phyloP scores from a whole-genome alignment of 108 stramenopile species.

The Cylindrotheca closterium region DNA sequence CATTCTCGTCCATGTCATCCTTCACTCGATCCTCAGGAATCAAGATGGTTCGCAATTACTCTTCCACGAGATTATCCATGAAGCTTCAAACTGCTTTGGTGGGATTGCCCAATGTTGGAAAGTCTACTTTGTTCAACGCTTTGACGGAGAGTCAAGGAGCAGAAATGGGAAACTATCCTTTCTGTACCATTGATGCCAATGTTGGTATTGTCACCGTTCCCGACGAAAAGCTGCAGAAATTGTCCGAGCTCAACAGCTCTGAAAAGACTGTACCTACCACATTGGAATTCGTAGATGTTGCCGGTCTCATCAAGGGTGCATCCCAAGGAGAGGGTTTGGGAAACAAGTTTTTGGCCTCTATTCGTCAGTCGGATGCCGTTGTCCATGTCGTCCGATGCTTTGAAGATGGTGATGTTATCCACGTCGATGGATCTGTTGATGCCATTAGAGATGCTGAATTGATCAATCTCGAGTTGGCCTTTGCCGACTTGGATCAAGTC shows the following conservation, averaged over 20 bases:
- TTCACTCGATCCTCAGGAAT: conserved; percentile 11
- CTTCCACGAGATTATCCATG: conserved; percentile 54
- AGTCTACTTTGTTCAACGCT: conserved; percentile 97
- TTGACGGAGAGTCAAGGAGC: conserved; percentile 93
- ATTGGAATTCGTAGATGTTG: conserved; percentile 98
- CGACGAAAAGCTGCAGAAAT: conserved; percentile 73
- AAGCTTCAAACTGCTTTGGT: conserved; percentile 94
- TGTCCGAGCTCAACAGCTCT: conserved; percentile 82
- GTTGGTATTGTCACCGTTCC: conserved; percentile 95
- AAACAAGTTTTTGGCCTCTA: conserved; percentile 98
- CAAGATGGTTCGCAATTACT: conserved; percentile 27
- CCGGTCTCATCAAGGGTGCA: conserved; percentile 98
- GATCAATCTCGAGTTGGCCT: conserved; percentile 94
- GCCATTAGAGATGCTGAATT: conserved; percentile 96
- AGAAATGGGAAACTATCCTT: conserved; percentile 63
- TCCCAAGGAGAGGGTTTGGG: conserved; percentile 96
- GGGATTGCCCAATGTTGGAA: conserved; percentile 97
- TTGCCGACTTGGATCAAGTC: conserved; percentile 96
- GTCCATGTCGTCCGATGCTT: conserved; percentile 93
- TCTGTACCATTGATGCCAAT: conserved; percentile 90
- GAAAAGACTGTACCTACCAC: conserved; percentile 86
- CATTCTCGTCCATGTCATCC: conserved; percentile 23
- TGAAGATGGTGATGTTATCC: conserved; percentile 97
- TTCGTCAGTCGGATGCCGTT: conserved; percentile 85
- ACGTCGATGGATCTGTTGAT: conserved; percentile 84